These are phyloP conservation scores for Hypoxylon fragiforme DNA, from an alignment of 495 filamentous ascomycete genomes.

Conservation along the genomic window DNA sequence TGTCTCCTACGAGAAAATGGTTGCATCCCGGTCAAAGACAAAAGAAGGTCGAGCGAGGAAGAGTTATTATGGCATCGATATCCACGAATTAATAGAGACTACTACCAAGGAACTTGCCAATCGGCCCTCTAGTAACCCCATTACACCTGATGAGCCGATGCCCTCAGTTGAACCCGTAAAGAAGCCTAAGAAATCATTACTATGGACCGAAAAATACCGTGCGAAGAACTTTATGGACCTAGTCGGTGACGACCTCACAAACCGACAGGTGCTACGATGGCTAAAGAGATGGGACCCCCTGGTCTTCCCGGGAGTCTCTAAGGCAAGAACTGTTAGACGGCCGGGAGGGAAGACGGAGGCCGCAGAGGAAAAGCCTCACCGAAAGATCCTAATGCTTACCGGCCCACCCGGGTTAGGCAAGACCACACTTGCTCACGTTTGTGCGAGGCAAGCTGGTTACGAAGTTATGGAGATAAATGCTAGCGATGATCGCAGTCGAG, in stretches of 20 bases:
- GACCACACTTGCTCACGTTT: slow-evolving; percentile 95
- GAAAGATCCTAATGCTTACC: slow-evolving; percentile 86
- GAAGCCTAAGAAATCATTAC: slow-evolving; percentile 54
- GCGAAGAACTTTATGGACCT: slow-evolving; percentile 90
- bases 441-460: slow-evolving; percentile 91
- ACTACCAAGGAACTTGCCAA: slow-evolving; percentile 53
- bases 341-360: slow-evolving; percentile 42
- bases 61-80: slow-evolving; percentile 89
- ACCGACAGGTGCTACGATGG: slow-evolving; percentile 89
- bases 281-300: slow-evolving; percentile 90
- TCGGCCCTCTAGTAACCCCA: slow-evolving; percentile 7
- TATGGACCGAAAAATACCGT: slow-evolving; percentile 92
- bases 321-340: slow-evolving; percentile 49
- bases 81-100: slow-evolving; percentile 77
- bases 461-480: slow-evolving; percentile 91
- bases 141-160: slow-evolving; percentile 32
- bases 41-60: slow-evolving; percentile 73
- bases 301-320: slow-evolving; percentile 77
- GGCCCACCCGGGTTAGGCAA: slow-evolving; percentile 94
- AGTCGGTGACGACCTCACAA: slow-evolving; percentile 91
- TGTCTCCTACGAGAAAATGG: slow-evolving; percentile 67
- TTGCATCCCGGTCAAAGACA: slow-evolving; percentile 68
- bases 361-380: slow-evolving; percentile 69
- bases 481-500: slow-evolving; percentile 73
- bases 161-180: slow-evolving; percentile 39